A percentile compares a stretch with the other conserved stretches of the same genome.
These are phyloP conservation scores for Beauveria bassiana DNA, from an alignment of 2,329 filamentous ascomycete species.

Conservation along the genomic window DNA sequence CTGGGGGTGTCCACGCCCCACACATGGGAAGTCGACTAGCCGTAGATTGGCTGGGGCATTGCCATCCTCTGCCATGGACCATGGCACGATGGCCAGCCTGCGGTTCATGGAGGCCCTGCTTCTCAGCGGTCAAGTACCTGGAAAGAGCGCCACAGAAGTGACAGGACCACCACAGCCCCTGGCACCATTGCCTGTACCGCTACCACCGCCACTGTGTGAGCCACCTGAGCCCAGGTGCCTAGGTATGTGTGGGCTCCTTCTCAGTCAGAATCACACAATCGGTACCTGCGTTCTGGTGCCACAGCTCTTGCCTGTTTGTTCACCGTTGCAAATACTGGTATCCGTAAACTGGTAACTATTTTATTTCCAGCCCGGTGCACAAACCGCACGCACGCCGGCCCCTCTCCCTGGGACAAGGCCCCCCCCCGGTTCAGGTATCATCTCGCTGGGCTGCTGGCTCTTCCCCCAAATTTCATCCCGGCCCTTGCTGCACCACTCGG, in stretches of 20 bases:
- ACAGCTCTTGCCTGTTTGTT: no score
- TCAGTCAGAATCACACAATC: no score
- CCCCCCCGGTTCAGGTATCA: background rate
- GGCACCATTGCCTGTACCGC: background rate
- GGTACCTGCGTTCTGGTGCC: background rate
- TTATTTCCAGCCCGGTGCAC: background rate
- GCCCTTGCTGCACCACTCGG: conserved; percentile 1
- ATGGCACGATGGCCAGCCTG: no score
- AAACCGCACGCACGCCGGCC: background rate
- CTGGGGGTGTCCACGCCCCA: background rate
- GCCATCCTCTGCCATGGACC: background rate
- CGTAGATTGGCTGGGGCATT: conserved; percentile 1
- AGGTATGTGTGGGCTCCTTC: no score
- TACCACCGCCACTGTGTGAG: background rate
- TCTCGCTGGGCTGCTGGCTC: conserved; percentile 3
- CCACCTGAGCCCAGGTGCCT: no score
- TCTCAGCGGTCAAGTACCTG: no score
- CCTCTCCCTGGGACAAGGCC: background rate
- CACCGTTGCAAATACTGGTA: no score
- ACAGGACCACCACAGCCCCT: background rate
- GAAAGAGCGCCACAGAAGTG: background rate
- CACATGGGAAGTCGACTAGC: background rate
- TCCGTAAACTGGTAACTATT: background rate
- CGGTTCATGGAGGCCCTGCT: background rate
- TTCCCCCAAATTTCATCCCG: background rate